Conservation (phyloP, 208 protist genomes). For the Acanthamoeba lenticulata region DNA sequence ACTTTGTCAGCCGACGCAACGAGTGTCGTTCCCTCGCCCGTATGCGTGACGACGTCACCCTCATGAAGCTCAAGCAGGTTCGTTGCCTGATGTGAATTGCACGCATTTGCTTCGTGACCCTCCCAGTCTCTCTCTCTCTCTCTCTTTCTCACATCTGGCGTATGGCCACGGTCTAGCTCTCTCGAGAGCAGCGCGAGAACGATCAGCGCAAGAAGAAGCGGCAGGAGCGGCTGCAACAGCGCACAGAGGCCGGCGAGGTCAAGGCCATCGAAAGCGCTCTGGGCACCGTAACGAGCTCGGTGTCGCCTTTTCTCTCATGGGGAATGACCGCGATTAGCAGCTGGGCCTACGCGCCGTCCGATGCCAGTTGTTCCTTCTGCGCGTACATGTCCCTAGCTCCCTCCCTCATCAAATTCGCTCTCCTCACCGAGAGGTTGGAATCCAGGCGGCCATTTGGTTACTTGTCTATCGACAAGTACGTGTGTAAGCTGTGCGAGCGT, state of each 20-base stretch:
- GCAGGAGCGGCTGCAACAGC: slow-evolving; percentile 37
- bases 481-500: slow-evolving; percentile 55
- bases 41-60: neutral
- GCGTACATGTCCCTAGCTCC: neutral
- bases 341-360: slow-evolving; percentile 48
- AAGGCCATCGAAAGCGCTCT: slow-evolving; percentile 22
- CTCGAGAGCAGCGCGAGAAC: neutral
- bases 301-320: slow-evolving; percentile 28
- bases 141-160: neutral
- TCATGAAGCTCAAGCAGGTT: slow-evolving; percentile 25
- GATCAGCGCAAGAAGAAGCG: neutral
- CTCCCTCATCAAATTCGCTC: neutral
- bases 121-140: neutral
- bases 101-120: no score
- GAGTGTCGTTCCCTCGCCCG: neutral
- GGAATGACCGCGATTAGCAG: neutral
- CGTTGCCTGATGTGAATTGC: no score
- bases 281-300: neutral
- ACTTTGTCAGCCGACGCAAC: neutral
- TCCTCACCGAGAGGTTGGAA: neutral
- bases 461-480: slow-evolving; percentile 37
- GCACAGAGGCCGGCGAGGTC: slow-evolving; percentile 33
- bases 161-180: neutral
- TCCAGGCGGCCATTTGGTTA: slow-evolving; percentile 42
- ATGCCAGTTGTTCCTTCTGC: slow-evolving; percentile 26